Base-by-base conservation (phyloP, 2,329 filamentous ascomycete species). In the Emergomyces pasteurianus region DNA sequence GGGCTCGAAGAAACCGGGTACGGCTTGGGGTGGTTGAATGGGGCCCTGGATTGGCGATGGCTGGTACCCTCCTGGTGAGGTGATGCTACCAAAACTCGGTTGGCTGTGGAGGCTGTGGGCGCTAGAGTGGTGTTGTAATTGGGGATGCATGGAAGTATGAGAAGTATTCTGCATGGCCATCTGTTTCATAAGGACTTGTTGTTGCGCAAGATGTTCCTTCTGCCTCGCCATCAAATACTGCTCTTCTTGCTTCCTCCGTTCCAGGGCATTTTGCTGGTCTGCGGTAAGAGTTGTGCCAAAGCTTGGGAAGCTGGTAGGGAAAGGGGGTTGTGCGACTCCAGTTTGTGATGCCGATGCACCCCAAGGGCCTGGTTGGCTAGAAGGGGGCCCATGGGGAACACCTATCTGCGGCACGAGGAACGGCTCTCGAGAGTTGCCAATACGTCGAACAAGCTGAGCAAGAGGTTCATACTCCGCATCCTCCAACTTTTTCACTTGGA, bases 391-490 rank as follows among this genome's bases (percentile, higher is more conserved):
- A 73, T 99, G 92, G 58, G 91, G 86, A 59, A 97, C 91, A 23
- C 92, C 92, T 67, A 97, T 96, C 74, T 99, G 92, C 36, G 94
- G 94, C 34, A 99, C 95, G 53, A 99, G 80, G 80, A 99, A 99
- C 0, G 94, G 94, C 75, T 99, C 94, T 34, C 95, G 84, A 7
- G 94, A 97, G 75, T 99, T 99, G 1, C 94, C 94, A 67, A 99
- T 99, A 40, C 92, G 87, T 50, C 94, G 83, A 64, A 99, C 96
- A 28, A 99, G 83, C 74, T 97, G 92, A 2, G 92, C 94, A 10
- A 99, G 79, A 14, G 92, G 94, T 73, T 99, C 94, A 68, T 96
- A 99, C 57, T 99, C 92, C 0, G 82, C 80, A 69, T 99, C 94
- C 72, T 99, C 94, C 5, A 92, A 80, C 72, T 96, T 96, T 78